These are phyloP conservation scores for Choiromyces venosus DNA, from an alignment of 495 filamentous ascomycete genomes.

Conservation along the genomic window DNA sequence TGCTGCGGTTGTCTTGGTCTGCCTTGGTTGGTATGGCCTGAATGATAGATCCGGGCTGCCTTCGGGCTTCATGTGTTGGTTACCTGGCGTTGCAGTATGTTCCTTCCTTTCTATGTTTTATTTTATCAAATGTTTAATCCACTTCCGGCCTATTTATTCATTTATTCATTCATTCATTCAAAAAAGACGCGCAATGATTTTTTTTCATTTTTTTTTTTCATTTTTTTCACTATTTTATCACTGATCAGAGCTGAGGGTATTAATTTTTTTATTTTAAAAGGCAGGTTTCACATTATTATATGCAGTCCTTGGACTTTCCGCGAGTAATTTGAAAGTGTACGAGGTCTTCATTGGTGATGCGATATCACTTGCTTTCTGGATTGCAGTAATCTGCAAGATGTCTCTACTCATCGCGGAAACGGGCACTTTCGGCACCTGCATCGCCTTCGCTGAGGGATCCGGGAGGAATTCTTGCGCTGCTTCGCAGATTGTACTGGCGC, in stretches of 20 bases:
- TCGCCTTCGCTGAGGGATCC: not conserved
- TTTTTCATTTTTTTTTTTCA: not conserved
- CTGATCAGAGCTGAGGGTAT: not conserved
- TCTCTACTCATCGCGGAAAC: conserved; percentile 10
- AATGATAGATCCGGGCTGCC: conserved; percentile 22
- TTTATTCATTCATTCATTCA: too few species aligned
- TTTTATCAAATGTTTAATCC: not conserved
- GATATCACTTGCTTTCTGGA: conserved; percentile 21
- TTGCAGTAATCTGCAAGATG: conserved; percentile 12
- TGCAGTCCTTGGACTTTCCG: conserved; percentile 23
- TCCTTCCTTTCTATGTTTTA: not conserved
- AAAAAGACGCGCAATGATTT: too few species aligned
- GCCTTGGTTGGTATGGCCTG: conserved; percentile 35
- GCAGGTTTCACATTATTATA: conserved; percentile 26
- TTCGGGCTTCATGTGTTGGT: conserved; percentile 21
- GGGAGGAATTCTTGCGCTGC: not conserved
- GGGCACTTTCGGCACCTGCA: conserved; percentile 12
- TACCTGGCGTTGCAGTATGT: conserved; percentile 31
- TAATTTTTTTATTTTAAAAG: conserved; percentile 16
- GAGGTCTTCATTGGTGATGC: conserved; percentile 26
- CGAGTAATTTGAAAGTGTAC: conserved; percentile 18
- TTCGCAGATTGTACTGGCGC: not conserved
- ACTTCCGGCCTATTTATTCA: too few species aligned
- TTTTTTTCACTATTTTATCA: not conserved
- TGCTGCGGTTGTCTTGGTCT: conserved; percentile 24